These are phyloP conservation scores for Bolboschoenus planiculmis DNA, from an alignment of 176 grass and related monocot species.

Conservation along the genomic window DNA sequence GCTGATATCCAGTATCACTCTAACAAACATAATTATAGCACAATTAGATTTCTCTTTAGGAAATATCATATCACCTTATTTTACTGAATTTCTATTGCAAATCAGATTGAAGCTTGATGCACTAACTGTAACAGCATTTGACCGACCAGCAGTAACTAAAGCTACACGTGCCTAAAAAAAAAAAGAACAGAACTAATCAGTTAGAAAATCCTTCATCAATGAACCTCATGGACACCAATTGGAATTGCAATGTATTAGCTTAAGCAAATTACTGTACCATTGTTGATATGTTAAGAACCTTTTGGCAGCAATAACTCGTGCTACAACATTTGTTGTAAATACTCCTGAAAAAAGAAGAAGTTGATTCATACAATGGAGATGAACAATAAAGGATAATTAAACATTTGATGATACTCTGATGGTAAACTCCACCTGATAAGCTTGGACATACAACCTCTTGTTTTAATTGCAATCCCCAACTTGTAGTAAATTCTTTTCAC, in stretches of 20 bases:
- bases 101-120: constrained; percentile 18
- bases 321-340: constrained; percentile 88
- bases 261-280: constrained; percentile 35
- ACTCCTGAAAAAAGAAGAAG: constrained; percentile 39
- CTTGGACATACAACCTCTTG: neutral
- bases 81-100: neutral
- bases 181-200: neutral
- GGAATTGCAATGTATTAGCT: neutral
- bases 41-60: no score
- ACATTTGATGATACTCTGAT: no score
- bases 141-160: constrained; percentile 71
- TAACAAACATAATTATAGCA: no score
- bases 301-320: constrained; percentile 80
- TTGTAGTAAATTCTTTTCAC: no score
- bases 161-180: constrained; percentile 62
- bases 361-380: neutral
- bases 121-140: constrained; percentile 97
- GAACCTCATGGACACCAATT: neutral
- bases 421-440: neutral
- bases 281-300: constrained; percentile 43
- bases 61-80: neutral
- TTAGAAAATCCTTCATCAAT: neutral
- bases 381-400: no score
- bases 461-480: neutral
- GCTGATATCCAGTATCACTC: no score